Evolutionary conservation across 2,329 filamentous ascomycete genomes (phyloP).

Genomic region (Sporothrix pallida): DNA sequence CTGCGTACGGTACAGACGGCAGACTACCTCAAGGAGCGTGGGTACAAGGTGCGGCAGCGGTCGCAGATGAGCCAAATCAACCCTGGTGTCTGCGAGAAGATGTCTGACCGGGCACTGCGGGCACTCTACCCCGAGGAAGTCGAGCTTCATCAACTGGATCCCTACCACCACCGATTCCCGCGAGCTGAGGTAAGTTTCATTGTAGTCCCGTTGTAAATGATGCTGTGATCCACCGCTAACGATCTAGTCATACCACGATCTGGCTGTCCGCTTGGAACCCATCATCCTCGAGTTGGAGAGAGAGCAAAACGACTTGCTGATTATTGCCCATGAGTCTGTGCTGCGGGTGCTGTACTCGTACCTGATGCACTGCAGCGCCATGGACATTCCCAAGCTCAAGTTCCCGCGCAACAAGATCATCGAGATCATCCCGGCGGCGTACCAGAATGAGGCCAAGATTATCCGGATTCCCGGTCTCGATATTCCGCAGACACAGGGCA

Average conservation of each 20-base stretch:
- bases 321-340: conserved; percentile 98
- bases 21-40: conserved; percentile 75
- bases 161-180: conserved; percentile 96
- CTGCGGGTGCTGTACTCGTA: conserved; percentile 96
- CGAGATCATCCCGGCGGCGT: conserved; percentile 96
- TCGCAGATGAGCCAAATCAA: conserved; percentile 98
- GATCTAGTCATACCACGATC: conserved; percentile 88
- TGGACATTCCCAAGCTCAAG: conserved; percentile 88
- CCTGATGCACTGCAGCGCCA: conserved; percentile 96
- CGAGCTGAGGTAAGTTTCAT: conserved; percentile 74
- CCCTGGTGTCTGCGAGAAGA: conserved; percentile 92
- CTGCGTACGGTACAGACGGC: conserved; percentile 90
- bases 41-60: conserved; percentile 86
- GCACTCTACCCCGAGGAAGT: conserved; percentile 88
- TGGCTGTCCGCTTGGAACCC: conserved; percentile 95
- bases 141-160: conserved; percentile 88
- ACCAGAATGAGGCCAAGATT: conserved; percentile 93
- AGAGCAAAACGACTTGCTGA: conserved; percentile 95
- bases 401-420: conserved; percentile 98
- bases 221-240: neutral
- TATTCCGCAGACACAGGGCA: conserved; percentile 31
- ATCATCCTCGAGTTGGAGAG: conserved; percentile 97
- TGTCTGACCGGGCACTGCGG: conserved; percentile 82
- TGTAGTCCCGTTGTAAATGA: too few species aligned
- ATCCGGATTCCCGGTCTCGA: conserved; percentile 79